These are phyloP conservation scores for Fusarium gaditjirri DNA, from an alignment of 2,329 filamentous ascomycete genomes.

Conservation along the genomic window DNA sequence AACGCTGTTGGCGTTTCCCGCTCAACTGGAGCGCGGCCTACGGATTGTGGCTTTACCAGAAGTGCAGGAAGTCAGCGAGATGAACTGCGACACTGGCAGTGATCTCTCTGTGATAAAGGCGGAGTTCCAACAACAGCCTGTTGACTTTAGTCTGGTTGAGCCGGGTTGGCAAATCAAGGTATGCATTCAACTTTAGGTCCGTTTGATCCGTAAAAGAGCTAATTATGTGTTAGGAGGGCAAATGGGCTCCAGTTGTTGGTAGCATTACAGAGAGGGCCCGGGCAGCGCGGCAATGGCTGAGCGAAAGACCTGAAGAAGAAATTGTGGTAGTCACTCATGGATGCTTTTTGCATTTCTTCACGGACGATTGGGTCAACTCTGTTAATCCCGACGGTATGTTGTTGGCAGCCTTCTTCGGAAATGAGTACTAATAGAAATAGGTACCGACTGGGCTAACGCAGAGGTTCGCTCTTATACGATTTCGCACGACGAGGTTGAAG, in stretches of 20 bases:
- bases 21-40: neutral
- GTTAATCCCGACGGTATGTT: neutral
- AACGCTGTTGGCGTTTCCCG: neutral
- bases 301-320: neutral
- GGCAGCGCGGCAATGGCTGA: neutral
- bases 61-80: neutral
- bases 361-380: neutral
- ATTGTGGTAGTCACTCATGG: conserved; percentile 2
- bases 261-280: neutral
- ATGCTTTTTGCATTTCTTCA: conserved; percentile 1
- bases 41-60: neutral
- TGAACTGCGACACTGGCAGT: neutral
- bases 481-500: fast-evolving
- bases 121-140: neutral
- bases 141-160: neutral
- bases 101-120: neutral
- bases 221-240: neutral
- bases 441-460: conserved; percentile 1
- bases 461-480: neutral
- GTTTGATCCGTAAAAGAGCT: fast-evolving
- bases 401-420: too few species aligned
- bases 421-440: neutral
- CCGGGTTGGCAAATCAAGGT: neutral
- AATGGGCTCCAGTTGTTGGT: neutral
- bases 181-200: fast-evolving